These are phyloP conservation scores for Hordeum pubiflorum DNA, from an alignment of 202 grass and related monocot genomes.

Conservation along the genomic window DNA sequence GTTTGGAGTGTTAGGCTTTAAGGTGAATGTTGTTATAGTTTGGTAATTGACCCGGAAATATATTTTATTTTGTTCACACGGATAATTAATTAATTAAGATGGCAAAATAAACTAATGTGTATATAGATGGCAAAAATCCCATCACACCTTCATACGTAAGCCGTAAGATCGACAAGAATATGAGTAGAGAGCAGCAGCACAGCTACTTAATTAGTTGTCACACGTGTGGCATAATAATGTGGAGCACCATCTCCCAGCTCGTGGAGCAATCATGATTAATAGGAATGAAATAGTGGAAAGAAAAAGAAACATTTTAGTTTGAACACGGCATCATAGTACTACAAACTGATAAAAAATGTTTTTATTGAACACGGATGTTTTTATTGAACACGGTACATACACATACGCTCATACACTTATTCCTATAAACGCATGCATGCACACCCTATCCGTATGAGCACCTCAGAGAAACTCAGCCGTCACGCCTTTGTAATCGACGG, in stretches of 20 bases:
- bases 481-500: too few relatives aligned
- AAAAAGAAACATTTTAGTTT: not conserved
- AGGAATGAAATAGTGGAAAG: constrained; percentile 11
- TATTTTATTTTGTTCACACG: not conserved
- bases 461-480: too few relatives aligned
- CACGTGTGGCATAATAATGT: constrained; percentile 42
- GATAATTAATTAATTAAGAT: not conserved
- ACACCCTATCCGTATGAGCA: too few relatives aligned
- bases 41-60: not conserved
- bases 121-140: not conserved
- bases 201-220: constrained; percentile 25
- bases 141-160: not conserved
- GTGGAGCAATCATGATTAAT: constrained; percentile 33
- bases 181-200: not conserved
- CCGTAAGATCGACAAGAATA: not conserved
- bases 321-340: not conserved
- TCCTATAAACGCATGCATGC: too few relatives aligned
- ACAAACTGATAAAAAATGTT: not conserved
- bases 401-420: too few relatives aligned
- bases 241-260: constrained; percentile 31
- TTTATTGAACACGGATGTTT: too few relatives aligned
- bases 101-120: not conserved
- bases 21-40: not conserved
- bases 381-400: too few relatives aligned
- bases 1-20: not conserved